A percentile compares a stretch with the other conserved stretches of the same genome.
Conservation (phyloP, 2,329 filamentous ascomycete species). For the Elsinoe perseae region DNA sequence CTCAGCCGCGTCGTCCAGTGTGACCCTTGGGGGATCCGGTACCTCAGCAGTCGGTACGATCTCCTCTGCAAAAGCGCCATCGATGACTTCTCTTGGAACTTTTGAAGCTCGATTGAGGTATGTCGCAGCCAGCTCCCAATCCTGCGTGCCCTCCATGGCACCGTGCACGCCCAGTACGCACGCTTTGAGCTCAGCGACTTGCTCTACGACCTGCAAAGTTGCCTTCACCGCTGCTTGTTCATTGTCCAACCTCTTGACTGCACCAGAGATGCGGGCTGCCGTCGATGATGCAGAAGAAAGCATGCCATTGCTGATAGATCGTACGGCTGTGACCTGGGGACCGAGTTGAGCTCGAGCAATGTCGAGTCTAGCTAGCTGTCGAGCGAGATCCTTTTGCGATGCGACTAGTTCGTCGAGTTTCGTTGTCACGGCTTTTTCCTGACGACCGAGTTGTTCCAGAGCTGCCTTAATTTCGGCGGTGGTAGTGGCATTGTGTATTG, state of each 20-base stretch:
- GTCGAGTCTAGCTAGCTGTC: slow-evolving; percentile 80
- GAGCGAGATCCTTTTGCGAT: slow-evolving; percentile 77
- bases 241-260: slow-evolving; percentile 78
- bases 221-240: slow-evolving; percentile 89
- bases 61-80: slow-evolving; percentile 78
- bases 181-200: slow-evolving; percentile 92
- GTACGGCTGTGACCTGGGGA: slow-evolving; percentile 74
- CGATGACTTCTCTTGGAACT: slow-evolving; percentile 70
- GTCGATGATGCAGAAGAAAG: slow-evolving; percentile 78
- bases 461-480: slow-evolving; percentile 72
- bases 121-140: slow-evolving; percentile 93
- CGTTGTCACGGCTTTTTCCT: slow-evolving; percentile 65
- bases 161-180: slow-evolving; percentile 91
- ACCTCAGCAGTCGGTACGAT: slow-evolving; percentile 95
- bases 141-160: slow-evolving; percentile 94
- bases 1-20: slow-evolving; percentile 78
- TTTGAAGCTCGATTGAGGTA: slow-evolving; percentile 78
- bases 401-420: slow-evolving; percentile 69
- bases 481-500: slow-evolving; percentile 62
- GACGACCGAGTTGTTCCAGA: slow-evolving; percentile 64
- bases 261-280: slow-evolving; percentile 73
- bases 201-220: slow-evolving; percentile 85
- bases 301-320: slow-evolving; percentile 83
- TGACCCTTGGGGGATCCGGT: slow-evolving; percentile 80
- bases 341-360: slow-evolving; percentile 81